A percentile compares a stretch with the other conserved stretches of the same genome.
phyloP scores from a whole-genome alignment of 202 grass and related monocot genomes.

The Schoenoplectus triqueter region DNA sequence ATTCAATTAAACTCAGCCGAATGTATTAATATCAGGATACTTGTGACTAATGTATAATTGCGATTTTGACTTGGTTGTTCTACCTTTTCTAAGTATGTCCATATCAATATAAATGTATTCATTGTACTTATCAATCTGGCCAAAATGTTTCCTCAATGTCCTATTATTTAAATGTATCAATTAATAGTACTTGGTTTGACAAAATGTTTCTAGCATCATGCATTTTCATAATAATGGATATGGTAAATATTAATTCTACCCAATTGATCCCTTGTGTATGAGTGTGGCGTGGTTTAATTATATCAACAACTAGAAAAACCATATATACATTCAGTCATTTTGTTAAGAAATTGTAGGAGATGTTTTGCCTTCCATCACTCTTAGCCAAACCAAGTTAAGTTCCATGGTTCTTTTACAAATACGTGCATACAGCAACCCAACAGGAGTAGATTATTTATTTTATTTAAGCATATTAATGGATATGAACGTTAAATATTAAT shows the following conservation, averaged over 20 bases:
- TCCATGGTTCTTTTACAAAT: not conserved
- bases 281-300: not conserved
- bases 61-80: slow-evolving; percentile 7
- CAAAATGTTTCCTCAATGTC: not conserved
- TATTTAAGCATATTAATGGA: not conserved
- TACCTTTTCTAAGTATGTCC: not conserved
- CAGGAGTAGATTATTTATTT: not conserved
- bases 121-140: not conserved
- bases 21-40: not conserved
- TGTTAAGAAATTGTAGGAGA: not conserved
- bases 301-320: not conserved
- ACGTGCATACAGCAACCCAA: not conserved
- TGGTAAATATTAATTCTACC: not conserved
- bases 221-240: not conserved
- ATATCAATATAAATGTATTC: not conserved
- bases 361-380: not conserved
- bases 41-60: not conserved
- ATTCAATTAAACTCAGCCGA: not conserved
- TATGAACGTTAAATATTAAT: not conserved
- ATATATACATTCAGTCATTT: not conserved
- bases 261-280: not conserved
- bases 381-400: not conserved
- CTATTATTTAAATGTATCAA: not conserved
- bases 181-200: not conserved
- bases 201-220: not conserved